These are phyloP conservation scores for Annulohypoxylon stygium DNA, from an alignment of 495 filamentous ascomycete genomes.

Conservation along the genomic window DNA sequence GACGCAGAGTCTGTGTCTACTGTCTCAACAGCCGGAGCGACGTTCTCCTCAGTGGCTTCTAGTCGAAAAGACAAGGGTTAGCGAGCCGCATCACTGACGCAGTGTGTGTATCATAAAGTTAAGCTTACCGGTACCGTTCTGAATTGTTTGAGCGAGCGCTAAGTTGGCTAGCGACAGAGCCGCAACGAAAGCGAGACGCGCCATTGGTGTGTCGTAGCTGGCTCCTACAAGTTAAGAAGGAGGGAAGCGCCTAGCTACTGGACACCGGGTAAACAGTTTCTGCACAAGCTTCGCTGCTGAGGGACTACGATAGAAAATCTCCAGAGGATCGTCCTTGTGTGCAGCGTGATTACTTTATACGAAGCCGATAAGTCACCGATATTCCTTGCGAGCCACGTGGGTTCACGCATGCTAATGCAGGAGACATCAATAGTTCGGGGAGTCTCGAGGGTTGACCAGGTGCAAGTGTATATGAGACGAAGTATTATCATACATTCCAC, in stretches of 20 bases:
- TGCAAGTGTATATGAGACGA: constrained; percentile 18
- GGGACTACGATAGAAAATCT: constrained; percentile 19
- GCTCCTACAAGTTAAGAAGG: constrained; percentile 10
- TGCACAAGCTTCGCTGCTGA: constrained; percentile 20
- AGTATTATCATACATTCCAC: constrained; percentile 13
- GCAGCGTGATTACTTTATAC: constrained; percentile 29
- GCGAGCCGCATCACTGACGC: constrained; percentile 23
- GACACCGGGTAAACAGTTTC: constrained; percentile 22
- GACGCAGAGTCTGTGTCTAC: constrained; percentile 28
- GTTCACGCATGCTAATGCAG: constrained; percentile 27
- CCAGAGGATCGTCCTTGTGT: constrained; percentile 30
- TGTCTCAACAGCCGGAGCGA: constrained; percentile 39
- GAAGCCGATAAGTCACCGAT: constrained; percentile 20
- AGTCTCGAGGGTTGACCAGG: constrained; percentile 4
- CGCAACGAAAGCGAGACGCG: constrained; percentile 36
- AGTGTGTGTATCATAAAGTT: constrained; percentile 20
- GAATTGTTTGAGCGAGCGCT: constrained; percentile 40
- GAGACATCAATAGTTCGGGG: constrained; percentile 22
- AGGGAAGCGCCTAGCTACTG: constrained; percentile 11
- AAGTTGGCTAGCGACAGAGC: constrained; percentile 43
- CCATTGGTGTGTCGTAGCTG: constrained; percentile 28
- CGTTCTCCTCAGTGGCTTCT: constrained; percentile 36
- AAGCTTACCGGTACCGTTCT: constrained; percentile 35
- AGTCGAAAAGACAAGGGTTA: constrained; percentile 25
- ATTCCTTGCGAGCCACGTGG: constrained; percentile 38